Conservation (phyloP, 805 yeast genomes). For the Kodamaea fukazawae region DNA sequence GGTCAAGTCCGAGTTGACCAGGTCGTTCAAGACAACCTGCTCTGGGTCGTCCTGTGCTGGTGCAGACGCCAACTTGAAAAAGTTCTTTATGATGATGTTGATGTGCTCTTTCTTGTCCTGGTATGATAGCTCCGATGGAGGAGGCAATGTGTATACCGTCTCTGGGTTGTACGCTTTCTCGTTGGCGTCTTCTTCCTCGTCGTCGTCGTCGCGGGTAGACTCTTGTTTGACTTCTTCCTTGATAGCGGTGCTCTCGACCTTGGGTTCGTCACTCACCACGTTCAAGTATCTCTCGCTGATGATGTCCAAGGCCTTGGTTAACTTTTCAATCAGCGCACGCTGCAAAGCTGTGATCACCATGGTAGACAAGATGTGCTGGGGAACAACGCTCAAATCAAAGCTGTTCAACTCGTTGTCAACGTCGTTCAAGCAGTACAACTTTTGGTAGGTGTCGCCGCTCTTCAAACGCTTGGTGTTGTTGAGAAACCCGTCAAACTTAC, state of each 20-base stretch:
- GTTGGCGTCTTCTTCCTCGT: constrained; percentile 14
- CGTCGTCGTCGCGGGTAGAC: constrained; percentile 17
- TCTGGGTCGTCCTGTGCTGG: constrained; percentile 17
- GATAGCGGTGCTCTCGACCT: constrained; percentile 1
- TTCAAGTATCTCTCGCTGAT: constrained; percentile 63
- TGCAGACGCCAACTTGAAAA: constrained; percentile 46
- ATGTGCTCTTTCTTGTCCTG: constrained; percentile 59
- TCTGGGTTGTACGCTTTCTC: constrained; percentile 36
- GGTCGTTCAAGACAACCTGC: constrained; percentile 17
- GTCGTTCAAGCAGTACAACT: constrained; percentile 66
- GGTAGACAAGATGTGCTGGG: constrained; percentile 58
- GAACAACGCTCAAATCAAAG: constrained; percentile 69
- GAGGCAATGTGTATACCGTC: constrained; percentile 51
- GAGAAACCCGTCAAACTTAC: constrained; percentile 42
- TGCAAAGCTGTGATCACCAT: constrained; percentile 68
- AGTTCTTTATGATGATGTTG: constrained; percentile 55
- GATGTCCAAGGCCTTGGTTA: constrained; percentile 67
- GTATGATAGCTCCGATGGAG: constrained; percentile 51
- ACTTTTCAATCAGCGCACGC: constrained; percentile 47
- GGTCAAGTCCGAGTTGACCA: constrained; percentile 51
- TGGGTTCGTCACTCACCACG: constrained; percentile 16
- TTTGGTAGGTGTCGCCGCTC: constrained; percentile 44
- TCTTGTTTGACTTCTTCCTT: constrained; percentile 9
- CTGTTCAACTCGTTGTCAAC: constrained; percentile 57
- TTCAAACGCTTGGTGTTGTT: constrained; percentile 30